Base-by-base conservation (phyloP, 2,329 filamentous ascomycete species). In the Ambrosiella cleistominuta region DNA sequence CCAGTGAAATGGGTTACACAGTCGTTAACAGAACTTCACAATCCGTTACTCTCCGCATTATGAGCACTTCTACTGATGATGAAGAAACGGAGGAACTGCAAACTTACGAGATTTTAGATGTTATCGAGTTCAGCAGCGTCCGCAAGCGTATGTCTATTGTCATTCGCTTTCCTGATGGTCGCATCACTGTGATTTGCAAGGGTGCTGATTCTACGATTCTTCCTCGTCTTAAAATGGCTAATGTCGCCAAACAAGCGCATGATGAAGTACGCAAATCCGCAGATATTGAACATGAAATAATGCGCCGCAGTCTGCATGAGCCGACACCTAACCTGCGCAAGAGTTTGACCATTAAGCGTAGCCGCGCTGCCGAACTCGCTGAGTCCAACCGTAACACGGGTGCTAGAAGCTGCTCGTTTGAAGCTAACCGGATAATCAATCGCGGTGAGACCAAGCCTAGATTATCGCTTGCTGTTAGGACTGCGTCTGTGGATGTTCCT, bases 121-220 rank as follows among this genome's bases (percentile, higher is more conserved):
- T 94, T 3, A 88, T 96, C 60, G 90, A 95, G 66, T 96, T 96
- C 65, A 93, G 86, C 61, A 94, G 87, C 69, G 81, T 85, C 62
- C 78, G 90, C 27, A 95, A 95, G 70, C 79, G 90, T 45, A 95
- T 96, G 90, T 91, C 89, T 0, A 82, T 95, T 47, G 71, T 95
- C 35, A 80, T 95, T 1, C 83, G 86, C n/a, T 89, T 87, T 67
- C 89, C 90, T 0, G 86, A 95, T 64, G 81, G 83, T 1, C 81
- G 84, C 12, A 82, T 95, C 54, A 90, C 84, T 65, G 73, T 96
- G 1, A 83, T 95, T 63, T 93, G 86, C 71, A 96, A 96, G 68
- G 90, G 90, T 6, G 90, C 90, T 2, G 90, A 97, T 68, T 91
- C 86, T 0, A 80, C 82, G 6, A 79, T 97, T 59, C 79, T 93